A percentile compares a stretch with the other conserved stretches of the same genome.
Evolutionary conservation across 257 asterid species (phyloP).

Genomic region (Nicotiana undulata): DNA sequence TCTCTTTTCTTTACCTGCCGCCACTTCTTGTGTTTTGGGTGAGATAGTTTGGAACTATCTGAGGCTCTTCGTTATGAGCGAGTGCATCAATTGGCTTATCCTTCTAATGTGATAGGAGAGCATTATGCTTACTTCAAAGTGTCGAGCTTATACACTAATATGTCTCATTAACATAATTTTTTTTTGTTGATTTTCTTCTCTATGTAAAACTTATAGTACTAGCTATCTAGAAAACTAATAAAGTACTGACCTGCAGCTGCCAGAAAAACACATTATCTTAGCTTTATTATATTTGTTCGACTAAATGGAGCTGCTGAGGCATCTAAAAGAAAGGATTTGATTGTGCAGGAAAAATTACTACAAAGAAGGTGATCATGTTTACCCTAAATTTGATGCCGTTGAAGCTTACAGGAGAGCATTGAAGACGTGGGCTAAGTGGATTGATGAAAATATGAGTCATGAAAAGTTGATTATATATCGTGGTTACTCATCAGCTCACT

Average conservation of each 20-base stretch:
- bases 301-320: not conserved
- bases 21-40: not conserved
- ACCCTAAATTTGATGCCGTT: conserved; percentile 70
- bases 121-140: not conserved
- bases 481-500: conserved; percentile 97
- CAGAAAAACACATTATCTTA: not conserved
- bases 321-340: conserved; percentile 8
- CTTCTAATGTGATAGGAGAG: not conserved
- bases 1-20: not conserved
- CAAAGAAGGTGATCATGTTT: conserved; percentile 58
- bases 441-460: conserved; percentile 33
- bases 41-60: not conserved
- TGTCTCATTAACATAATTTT: not conserved
- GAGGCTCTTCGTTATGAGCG: not conserved
- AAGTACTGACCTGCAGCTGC: not conserved
- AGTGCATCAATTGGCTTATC: not conserved
- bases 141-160: not conserved
- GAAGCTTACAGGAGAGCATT: conserved; percentile 91
- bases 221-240: not conserved
- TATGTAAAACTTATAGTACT: not conserved
- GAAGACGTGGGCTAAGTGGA: conserved; percentile 88
- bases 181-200: not conserved
- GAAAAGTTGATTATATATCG: conserved; percentile 71
- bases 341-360: conserved; percentile 78
- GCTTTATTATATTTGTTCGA: not conserved